Conservation (phyloP, 1,139 yeast genomes). For the Taphrina sp. region DNA sequence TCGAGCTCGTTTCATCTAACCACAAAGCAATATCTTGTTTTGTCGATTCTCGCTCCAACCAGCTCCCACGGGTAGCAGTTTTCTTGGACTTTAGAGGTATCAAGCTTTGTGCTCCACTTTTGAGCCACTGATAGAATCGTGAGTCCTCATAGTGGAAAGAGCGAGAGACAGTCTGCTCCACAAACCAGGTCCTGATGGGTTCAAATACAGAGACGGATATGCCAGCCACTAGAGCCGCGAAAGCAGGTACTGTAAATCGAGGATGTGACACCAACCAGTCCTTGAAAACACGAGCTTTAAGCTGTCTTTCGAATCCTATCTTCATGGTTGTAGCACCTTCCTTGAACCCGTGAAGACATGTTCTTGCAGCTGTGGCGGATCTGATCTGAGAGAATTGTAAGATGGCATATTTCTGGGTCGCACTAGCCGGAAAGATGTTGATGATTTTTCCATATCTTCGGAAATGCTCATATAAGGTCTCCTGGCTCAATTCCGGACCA, state of each 20-base stretch:
- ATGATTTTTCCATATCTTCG: constrained; percentile 82
- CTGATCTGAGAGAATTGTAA: constrained; percentile 57
- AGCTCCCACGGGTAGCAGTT: constrained; percentile 22
- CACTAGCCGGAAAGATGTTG: constrained; percentile 64
- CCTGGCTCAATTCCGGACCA: constrained; percentile 64
- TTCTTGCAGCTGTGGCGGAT: constrained; percentile 82
- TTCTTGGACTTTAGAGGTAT: constrained; percentile 43
- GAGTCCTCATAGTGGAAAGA: constrained; percentile 40
- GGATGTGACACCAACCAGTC: constrained; percentile 72
- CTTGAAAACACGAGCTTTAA: constrained; percentile 44
- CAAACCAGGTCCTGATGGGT: constrained; percentile 81
- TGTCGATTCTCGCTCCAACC: constrained; percentile 51
- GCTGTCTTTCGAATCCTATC: constrained; percentile 66
- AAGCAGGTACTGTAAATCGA: constrained; percentile 68
- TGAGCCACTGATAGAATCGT: constrained; percentile 38
- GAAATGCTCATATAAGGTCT: constrained; percentile 67
- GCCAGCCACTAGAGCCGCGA: constrained; percentile 66
- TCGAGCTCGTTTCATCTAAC: constrained; percentile 73
- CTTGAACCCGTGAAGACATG: constrained; percentile 75
- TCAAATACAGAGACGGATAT: constrained; percentile 84
- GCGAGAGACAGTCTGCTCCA: constrained; percentile 68
- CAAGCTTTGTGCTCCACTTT: constrained; percentile 39
- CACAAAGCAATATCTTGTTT: constrained; percentile 69
- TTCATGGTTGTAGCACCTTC: constrained; percentile 62
- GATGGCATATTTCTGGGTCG: constrained; percentile 50